Conservation (phyloP, 2,329 filamentous ascomycete species). For the Fusarium sp. region DNA sequence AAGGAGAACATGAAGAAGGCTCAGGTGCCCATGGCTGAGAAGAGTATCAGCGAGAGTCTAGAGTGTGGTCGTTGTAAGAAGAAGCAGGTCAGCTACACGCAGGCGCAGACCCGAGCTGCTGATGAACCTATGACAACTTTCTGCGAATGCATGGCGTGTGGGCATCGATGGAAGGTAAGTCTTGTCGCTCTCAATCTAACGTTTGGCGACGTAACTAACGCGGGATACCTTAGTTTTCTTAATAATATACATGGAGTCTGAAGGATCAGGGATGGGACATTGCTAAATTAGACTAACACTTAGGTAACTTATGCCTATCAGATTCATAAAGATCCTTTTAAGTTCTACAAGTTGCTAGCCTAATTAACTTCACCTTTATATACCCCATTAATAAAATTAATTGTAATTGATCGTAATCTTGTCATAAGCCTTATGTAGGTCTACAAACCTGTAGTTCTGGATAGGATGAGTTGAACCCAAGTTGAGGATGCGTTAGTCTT, state of each 20-base stretch:
- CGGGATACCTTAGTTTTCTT: constrained; percentile 40
- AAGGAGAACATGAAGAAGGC: constrained; percentile 97
- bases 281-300: constrained; percentile 1
- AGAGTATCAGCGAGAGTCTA: constrained; percentile 87
- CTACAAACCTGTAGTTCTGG: background rate
- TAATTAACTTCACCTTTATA: constrained; percentile 1
- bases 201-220: background rate
- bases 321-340: background rate
- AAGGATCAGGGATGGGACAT: background rate
- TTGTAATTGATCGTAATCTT: background rate
- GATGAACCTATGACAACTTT: constrained; percentile 92
- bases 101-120: constrained; percentile 94
- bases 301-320: background rate
- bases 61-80: constrained; percentile 93
- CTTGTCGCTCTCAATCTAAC: constrained; percentile 17
- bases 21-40: constrained; percentile 92
- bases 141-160: constrained; percentile 77
- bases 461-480: no score
- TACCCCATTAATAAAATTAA: background rate
- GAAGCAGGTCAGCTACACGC: constrained; percentile 94
- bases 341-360: background rate
- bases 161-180: constrained; percentile 78
- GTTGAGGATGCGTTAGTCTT: background rate
- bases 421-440: background rate
- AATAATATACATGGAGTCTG: background rate